These are phyloP conservation scores for Acanthamoeba culbertsoni DNA, from an alignment of 208 protist genomes.

Conservation along the genomic window DNA sequence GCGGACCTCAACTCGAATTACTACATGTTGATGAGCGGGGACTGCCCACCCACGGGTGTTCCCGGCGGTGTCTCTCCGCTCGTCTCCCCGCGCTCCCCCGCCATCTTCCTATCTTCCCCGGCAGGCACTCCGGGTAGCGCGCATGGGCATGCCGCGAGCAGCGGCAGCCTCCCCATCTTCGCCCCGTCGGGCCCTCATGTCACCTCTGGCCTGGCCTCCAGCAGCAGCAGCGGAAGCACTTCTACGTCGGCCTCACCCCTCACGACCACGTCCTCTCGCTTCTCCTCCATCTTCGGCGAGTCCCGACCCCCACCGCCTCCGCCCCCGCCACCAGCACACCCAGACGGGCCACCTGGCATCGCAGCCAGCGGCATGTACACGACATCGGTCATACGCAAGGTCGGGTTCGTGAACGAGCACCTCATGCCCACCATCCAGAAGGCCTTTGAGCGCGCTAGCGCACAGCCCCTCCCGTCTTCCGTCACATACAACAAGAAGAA, in stretches of 20 bases:
- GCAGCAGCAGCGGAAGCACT: background rate
- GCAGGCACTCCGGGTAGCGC: no score
- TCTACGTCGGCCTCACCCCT: background rate
- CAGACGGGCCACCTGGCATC: background rate
- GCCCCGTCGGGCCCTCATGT: background rate
- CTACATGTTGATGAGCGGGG: background rate
- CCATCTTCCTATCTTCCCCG: background rate
- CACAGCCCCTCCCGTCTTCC: no score
- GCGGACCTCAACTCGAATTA: background rate
- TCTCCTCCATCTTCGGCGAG: background rate
- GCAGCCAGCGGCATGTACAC: background rate
- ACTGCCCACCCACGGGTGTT: background rate
- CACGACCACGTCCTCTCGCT: background rate
- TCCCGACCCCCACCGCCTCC: background rate
- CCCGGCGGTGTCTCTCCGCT: background rate
- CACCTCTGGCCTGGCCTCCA: background rate
- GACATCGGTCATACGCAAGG: background rate
- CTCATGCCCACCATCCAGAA: background rate
- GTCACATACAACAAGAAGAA: background rate
- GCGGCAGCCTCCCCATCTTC: background rate
- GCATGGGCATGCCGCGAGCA: background rate
- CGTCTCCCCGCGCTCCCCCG: background rate
- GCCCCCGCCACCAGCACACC: background rate
- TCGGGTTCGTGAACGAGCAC: background rate
- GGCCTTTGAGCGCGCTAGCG: background rate